Percentiles rank a stretch among this genome's conserved stretches.
Conservation (phyloP, 345 rosid genomes). For the Laguncularia racemosa region DNA sequence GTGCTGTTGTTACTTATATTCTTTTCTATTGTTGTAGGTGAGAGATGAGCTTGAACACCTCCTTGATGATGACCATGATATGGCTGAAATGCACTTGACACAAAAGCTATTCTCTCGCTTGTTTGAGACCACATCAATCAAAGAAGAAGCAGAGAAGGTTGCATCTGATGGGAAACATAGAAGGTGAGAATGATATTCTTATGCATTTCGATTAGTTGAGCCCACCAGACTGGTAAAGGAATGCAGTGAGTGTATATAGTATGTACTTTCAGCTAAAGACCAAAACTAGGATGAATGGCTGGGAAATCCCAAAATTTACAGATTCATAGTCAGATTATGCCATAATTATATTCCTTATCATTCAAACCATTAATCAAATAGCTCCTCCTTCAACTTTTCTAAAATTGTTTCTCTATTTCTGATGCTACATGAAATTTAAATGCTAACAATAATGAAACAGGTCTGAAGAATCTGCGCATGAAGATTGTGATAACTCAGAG, state of each 20-base stretch:
- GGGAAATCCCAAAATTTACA: too few species aligned
- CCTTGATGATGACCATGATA: conserved; percentile 52
- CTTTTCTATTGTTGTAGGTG: conserved; percentile 24
- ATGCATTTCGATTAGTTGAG: too few species aligned
- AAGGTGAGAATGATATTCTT: conserved; percentile 15
- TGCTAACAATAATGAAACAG: conserved; percentile 8
- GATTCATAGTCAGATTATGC: too few species aligned
- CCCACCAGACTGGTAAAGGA: too few species aligned
- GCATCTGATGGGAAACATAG: conserved; percentile 20
- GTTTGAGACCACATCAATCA: conserved; percentile 16
- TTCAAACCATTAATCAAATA: too few species aligned
- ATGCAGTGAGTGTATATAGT: too few species aligned
- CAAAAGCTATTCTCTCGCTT: conserved; percentile 28
- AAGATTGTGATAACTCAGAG: conserved; percentile 12
- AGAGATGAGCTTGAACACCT: conserved; percentile 59
- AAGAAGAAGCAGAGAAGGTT: conserved; percentile 12
- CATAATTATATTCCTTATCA: too few species aligned
- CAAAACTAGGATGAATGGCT: too few species aligned
- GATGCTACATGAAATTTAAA: neutral
- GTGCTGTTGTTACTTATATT: neutral
- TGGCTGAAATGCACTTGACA: conserved; percentile 54
- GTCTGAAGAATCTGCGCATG: conserved; percentile 19
- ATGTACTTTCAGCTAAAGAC: too few species aligned
- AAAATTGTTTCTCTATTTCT: neutral
- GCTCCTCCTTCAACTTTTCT: too few species aligned